Base-by-base conservation (phyloP, 495 filamentous ascomycete genomes). In the Aspergillus campestris region DNA sequence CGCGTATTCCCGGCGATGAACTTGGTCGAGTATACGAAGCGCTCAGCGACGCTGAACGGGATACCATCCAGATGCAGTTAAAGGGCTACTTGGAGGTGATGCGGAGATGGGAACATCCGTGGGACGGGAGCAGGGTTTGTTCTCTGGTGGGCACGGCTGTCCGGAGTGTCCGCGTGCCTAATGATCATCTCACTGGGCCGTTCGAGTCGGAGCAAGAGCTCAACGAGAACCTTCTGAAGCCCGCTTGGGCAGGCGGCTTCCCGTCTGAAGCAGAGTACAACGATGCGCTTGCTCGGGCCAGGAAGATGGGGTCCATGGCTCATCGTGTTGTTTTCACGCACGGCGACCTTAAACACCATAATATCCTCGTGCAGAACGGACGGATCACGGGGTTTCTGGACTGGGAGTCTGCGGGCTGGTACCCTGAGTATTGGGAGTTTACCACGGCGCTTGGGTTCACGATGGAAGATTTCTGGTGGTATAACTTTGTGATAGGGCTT, bases 371-470 rank as follows among this genome's bases (percentile, higher is more conserved):
- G 11, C 47, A 46, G 10, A 50, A 62, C 27, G 68, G 60, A 8
- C 65, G 70, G 38, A 56, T 79, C 10, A 64, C 69, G 27, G 69
- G 65, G 10, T 66, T 79, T 58, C 54, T 79, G 34, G 74, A 77
- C 49, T 78, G 73, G 74, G 73, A 76, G 51, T 61, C 62, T 3
- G 57, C 64, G 28, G 73, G 74, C 12, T 81, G 70, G 69, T 74
- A 67, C 55, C 70, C 73, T 18, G 60, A 69, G 38, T 77, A 80
- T 53, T 78, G 73, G 75, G 75, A 78, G 40, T 77, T 59, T n/a
- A 65, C 57, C n/a, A 60, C 58, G 9, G 61, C 60, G 5, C 52
- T 57, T 55, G 51, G 50, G 33, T 50, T 53, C 30, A 40, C 51
- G 9, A 36, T 3, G 24, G 53, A 57, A 29, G 30, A 44, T 14